Evolutionary conservation across 371 early-diverging fungal species (phyloP), one percentile per base, ranked within the genome.

Genomic region (Capniomyces stellatus): DNA sequence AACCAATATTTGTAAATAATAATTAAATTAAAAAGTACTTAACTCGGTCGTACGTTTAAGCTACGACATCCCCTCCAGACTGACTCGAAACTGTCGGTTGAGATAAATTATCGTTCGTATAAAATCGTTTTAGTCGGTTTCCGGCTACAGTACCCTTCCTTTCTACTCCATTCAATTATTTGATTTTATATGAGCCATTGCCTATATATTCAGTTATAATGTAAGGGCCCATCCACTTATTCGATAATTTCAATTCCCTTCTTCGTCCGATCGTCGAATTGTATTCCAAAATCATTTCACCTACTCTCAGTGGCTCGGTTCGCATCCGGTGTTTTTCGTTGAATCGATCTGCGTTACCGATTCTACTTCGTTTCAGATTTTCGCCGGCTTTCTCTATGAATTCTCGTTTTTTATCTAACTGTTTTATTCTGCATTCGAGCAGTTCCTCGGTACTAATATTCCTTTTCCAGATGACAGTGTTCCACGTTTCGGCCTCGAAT

Each of bases 171-270:
- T n/a, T n/a, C n/a, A n/a, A n/a, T n/a, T n/a, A n/a, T n/a, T n/a
- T n/a, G n/a, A n/a, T n/a, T n/a, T n/a, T n/a, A n/a, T n/a, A n/a
- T n/a, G n/a, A n/a, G n/a, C n/a, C n/a, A n/a, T n/a, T n/a, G n/a
- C n/a, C 46, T 8, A 19, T 12, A 8, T 22, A 44, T 29, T 58
- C 25, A 6, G 10, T 54, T 2, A 57, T 22, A 10, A 61, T 35
- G 60, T 44, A 57, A 2, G 58, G 58, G 13, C 58, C 58, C 21
- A 46, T 39, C 58, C 58, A 57, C 8, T 57, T 19, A 10, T 57
- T 27, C 29, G 27, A 25, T 30, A 57, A 35, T 43, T 57, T 57
- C 25, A 25, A 30, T 19, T 55, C 28, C 23, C 40, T 43, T 3
- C 42, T 56, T 12, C 29, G 18, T 39, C 4, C 46, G 8, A 58